Conservation (phyloP, 2,329 filamentous ascomycete genomes). For the Penicillium sp. region DNA sequence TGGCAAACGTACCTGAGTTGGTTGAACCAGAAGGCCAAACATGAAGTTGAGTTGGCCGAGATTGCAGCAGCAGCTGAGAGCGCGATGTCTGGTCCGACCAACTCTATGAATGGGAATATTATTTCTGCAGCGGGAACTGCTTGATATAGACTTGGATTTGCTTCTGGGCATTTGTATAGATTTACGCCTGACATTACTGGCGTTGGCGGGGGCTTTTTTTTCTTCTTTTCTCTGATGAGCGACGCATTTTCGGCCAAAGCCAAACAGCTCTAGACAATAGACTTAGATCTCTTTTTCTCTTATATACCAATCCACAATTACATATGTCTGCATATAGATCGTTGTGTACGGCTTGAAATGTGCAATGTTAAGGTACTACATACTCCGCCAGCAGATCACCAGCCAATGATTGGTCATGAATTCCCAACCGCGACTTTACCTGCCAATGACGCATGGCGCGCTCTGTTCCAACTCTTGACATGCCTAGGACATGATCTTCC, state of each 20-base stretch:
- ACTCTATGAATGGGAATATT: slow-evolving; percentile 19
- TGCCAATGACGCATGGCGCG: slow-evolving; percentile 21
- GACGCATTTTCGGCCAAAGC: slow-evolving; percentile 22
- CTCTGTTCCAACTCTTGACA: slow-evolving; percentile 8
- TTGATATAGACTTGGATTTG: slow-evolving; percentile 6
- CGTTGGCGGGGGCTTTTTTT: not conserved
- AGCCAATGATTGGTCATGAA: slow-evolving; percentile 15
- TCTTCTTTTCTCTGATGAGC: slow-evolving; percentile 1
- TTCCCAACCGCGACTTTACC: slow-evolving; percentile 13
- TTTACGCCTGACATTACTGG: slow-evolving; percentile 6
- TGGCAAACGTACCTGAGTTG: slow-evolving; percentile 92
- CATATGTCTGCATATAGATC: too few relatives aligned
- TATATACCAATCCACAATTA: too few relatives aligned
- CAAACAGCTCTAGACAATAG: slow-evolving; percentile 20
- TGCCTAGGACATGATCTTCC: slow-evolving; percentile 26
- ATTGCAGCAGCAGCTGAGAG: slow-evolving; percentile 23
- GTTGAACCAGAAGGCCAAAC: slow-evolving; percentile 75
- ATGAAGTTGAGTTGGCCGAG: slow-evolving; percentile 51
- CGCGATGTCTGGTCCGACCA: slow-evolving; percentile 8
- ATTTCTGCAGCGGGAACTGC: slow-evolving; percentile 22
- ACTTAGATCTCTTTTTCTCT: slow-evolving; percentile 10
- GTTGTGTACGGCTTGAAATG: too few relatives aligned
- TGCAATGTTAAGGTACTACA: too few relatives aligned
- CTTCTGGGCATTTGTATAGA: slow-evolving; percentile 12
- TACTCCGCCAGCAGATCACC: not conserved